These are phyloP conservation scores for Picea sitchensis DNA, from an alignment of 75 land plant genomes.

Conservation along the genomic window DNA sequence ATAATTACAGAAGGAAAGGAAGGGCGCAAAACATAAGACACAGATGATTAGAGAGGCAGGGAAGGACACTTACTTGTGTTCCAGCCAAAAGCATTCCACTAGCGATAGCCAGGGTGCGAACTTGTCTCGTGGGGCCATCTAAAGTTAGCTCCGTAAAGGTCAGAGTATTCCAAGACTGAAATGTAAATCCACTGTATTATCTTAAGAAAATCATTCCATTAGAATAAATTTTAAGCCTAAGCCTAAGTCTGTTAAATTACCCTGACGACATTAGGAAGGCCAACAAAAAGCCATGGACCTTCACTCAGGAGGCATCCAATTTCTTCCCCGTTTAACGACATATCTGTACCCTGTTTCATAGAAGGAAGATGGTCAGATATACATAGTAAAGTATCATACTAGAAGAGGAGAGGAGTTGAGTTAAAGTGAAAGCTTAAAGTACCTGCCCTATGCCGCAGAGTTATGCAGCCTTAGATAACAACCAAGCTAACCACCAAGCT, in stretches of 20 bases:
- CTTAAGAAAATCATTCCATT: too few species aligned
- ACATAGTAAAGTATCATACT: too few species aligned
- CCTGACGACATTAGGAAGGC: conserved; percentile 72
- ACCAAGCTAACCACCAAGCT: too few species aligned
- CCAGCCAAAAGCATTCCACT: conserved; percentile 73
- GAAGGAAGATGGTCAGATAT: too few species aligned
- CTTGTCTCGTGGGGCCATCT: conserved; percentile 65
- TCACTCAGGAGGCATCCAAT: conserved; percentile 66
- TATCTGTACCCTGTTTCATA: too few species aligned
- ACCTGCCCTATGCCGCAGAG: too few species aligned
- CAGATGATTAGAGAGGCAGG: background rate
- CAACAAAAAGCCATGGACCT: conserved; percentile 75
- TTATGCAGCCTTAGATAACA: too few species aligned
- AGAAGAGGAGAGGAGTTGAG: too few species aligned
- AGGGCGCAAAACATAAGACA: background rate
- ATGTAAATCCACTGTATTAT: background rate
- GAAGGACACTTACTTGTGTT: conserved; percentile 37
- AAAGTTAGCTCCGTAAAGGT: conserved; percentile 42
- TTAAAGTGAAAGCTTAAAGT: too few species aligned
- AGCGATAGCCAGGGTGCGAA: conserved; percentile 53
- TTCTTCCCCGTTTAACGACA: conserved; percentile 26
- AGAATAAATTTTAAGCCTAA: background rate
- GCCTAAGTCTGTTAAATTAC: conserved; percentile 14
- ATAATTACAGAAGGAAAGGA: background rate
- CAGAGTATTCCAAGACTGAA: conserved; percentile 73